Evolutionary conservation across 257 asterid genomes (phyloP).

Genomic region (Solanum ossicruentum): DNA sequence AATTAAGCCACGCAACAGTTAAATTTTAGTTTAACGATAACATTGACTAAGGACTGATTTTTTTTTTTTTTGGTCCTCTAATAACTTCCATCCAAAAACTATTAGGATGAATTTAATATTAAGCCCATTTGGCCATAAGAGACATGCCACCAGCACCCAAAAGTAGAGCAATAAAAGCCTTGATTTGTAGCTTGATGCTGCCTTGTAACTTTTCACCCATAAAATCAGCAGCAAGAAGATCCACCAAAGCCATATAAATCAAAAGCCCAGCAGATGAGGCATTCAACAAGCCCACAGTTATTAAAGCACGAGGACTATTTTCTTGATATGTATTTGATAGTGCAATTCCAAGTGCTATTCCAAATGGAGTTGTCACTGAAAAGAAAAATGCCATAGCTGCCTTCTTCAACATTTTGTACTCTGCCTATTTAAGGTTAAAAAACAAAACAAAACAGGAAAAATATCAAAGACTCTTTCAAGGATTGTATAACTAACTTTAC

Average conservation of each 20-base stretch:
- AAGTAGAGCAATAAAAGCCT: conserved; percentile 16
- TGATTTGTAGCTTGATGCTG: conserved; percentile 16
- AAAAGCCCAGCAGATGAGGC: conserved; percentile 29
- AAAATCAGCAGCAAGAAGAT: conserved; percentile 35
- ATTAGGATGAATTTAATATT: not conserved
- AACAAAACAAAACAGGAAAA: not conserved
- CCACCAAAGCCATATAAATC: conserved; percentile 36
- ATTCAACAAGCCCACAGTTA: conserved; percentile 24
- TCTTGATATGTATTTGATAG: conserved; percentile 17
- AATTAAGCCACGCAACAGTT: not conserved
- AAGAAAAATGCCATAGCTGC: conserved; percentile 28
- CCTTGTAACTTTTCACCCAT: conserved; percentile 28
- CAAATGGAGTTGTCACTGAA: conserved; percentile 30
- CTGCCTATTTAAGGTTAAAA: not conserved
- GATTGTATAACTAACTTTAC: not conserved
- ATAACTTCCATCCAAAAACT: not conserved
- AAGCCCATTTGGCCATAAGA: conserved; percentile 39
- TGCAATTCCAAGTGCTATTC: conserved; percentile 27
- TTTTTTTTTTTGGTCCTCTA: not conserved
- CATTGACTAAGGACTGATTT: not conserved
- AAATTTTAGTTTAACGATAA: not conserved
- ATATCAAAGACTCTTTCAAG: not conserved
- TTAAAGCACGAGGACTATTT: conserved; percentile 19
- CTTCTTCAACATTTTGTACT: conserved; percentile 14
- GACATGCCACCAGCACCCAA: conserved; percentile 37